A percentile compares a stretch with the other conserved stretches of the same genome.
Conservation (phyloP, 805 yeast genomes). For the Wickerhamiella cacticola region DNA sequence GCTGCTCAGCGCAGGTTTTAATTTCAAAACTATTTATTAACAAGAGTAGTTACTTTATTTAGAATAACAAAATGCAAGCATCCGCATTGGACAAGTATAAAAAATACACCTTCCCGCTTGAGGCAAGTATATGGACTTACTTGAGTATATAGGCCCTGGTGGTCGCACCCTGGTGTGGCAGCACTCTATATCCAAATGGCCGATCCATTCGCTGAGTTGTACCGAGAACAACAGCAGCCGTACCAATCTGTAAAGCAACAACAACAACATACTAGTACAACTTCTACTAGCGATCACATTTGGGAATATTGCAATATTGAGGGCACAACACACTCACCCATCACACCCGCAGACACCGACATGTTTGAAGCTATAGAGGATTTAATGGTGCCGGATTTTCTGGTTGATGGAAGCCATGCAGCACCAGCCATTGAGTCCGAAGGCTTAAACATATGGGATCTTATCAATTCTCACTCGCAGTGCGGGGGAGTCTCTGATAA, state of each 20-base stretch:
- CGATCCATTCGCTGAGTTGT: background rate
- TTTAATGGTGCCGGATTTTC: background rate
- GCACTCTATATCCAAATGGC: background rate
- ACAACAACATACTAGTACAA: no score
- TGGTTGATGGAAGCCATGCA: background rate
- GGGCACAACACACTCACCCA: background rate
- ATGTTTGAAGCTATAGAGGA: background rate
- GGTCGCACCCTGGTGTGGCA: background rate
- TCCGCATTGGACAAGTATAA: background rate
- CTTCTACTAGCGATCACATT: no score
- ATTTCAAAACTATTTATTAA: constrained; percentile 10
- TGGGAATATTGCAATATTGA: background rate
- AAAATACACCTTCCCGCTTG: background rate
- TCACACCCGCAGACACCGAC: background rate
- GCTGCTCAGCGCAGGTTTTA: constrained; percentile 29
- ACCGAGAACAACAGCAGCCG: background rate
- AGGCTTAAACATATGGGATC: background rate
- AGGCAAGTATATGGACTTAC: background rate
- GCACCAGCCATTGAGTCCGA: background rate
- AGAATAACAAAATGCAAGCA: background rate
- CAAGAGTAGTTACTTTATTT: background rate
- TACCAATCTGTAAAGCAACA: background rate
- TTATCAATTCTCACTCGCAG: no score
- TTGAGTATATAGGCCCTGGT: background rate
- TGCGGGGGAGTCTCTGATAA: no score